These are phyloP conservation scores for Fusarium algeriense DNA, from an alignment of 2,329 filamentous ascomycete genomes.

Conservation along the genomic window DNA sequence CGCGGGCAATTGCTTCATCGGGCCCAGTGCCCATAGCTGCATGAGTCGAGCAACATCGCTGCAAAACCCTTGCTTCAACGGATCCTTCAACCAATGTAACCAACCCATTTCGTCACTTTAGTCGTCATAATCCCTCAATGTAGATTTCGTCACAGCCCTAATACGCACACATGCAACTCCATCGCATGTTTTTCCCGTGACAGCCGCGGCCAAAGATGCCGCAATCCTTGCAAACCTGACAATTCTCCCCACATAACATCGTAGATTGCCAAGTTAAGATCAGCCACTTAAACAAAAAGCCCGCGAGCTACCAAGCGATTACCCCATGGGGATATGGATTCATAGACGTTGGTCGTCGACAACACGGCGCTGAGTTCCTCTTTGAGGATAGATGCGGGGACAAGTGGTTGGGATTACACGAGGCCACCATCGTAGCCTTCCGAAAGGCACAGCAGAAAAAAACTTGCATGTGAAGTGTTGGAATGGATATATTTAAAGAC, in stretches of 20 bases:
- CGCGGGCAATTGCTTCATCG: neutral
- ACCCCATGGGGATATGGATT: conserved; percentile 36
- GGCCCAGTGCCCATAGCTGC: conserved; percentile 6
- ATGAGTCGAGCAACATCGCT: neutral
- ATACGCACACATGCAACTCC: conserved; percentile 22
- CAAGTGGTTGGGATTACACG: conserved; percentile 32
- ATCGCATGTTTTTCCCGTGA: conserved; percentile 4
- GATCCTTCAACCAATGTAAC: conserved; percentile 8
- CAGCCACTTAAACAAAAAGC: conserved; percentile 28
- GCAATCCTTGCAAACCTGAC: conserved; percentile 25
- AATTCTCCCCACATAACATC: conserved; percentile 18
- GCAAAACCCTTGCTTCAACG: neutral
- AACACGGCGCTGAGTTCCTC: conserved; percentile 32
- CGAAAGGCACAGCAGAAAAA: conserved; percentile 11
- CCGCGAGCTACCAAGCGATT: conserved; percentile 17
- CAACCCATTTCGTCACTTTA: conserved; percentile 15
- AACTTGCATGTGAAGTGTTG: conserved; percentile 34
- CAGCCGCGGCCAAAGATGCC: conserved; percentile 37
- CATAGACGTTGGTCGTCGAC: conserved; percentile 15
- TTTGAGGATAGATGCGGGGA: conserved; percentile 43
- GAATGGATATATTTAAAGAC: conserved; percentile 31
- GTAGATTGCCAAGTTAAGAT: conserved; percentile 30
- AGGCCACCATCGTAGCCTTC: conserved; percentile 35
- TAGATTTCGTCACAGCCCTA: neutral
- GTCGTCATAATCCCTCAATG: conserved; percentile 16